Evolutionary conservation across 495 filamentous ascomycete genomes (phyloP).

Genomic region (Extremus antarcticus): DNA sequence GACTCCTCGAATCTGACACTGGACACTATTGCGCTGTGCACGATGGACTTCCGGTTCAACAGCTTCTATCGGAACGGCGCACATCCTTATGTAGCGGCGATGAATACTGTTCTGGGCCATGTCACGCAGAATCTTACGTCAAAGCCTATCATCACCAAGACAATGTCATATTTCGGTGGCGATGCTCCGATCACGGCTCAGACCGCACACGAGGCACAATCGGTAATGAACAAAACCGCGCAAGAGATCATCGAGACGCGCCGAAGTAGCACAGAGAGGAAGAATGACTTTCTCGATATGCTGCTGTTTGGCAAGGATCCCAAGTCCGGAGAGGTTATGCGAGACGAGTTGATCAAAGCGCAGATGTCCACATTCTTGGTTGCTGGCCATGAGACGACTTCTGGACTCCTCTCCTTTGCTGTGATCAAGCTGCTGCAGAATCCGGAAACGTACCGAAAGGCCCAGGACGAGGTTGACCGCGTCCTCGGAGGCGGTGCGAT

Average conservation of each 20-base stretch:
- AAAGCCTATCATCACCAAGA: too few species aligned
- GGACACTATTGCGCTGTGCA: conserved; percentile 60
- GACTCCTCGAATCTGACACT: conserved; percentile 68
- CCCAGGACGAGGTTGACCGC: conserved; percentile 54
- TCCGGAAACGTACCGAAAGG: conserved; percentile 46
- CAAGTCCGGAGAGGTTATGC: conserved; percentile 23
- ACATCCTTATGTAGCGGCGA: conserved; percentile 57
- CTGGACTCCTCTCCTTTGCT: conserved; percentile 28
- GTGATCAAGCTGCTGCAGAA: conserved; percentile 54
- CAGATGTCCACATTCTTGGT: conserved; percentile 28
- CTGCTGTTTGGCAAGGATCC: conserved; percentile 21
- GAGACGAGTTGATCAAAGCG: conserved; percentile 18
- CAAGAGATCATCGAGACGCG: conserved; percentile 37
- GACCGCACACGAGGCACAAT: too few species aligned
- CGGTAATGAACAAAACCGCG: conserved; percentile 3
- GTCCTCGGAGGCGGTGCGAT: conserved; percentile 56
- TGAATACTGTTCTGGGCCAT: conserved; percentile 27
- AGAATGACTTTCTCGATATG: conserved; percentile 22
- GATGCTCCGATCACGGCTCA: too few species aligned
- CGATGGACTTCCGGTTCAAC: conserved; percentile 57
- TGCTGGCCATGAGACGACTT: conserved; percentile 25
- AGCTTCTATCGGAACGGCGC: conserved; percentile 56
- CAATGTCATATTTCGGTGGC: too few species aligned
- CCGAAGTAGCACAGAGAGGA: background rate
- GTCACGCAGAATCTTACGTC: background rate